phyloP scores from a whole-genome alignment of 2,329 filamentous ascomycete species.

The Bipolaris oryzae region DNA sequence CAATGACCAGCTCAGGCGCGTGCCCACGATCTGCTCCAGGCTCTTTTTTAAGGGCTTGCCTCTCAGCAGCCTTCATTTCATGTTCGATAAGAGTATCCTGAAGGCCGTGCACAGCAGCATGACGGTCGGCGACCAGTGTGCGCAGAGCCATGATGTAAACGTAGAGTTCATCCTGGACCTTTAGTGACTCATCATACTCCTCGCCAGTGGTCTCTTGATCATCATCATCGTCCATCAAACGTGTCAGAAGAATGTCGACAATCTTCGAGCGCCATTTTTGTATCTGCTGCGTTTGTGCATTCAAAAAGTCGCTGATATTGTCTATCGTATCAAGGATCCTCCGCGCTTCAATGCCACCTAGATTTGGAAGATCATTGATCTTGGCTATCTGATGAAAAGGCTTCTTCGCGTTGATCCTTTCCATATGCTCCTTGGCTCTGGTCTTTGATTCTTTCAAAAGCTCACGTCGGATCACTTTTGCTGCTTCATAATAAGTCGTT shows the following conservation, averaged over 20 bases:
- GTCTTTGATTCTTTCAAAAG: slow-evolving; percentile 66
- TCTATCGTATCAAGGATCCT: slow-evolving; percentile 70
- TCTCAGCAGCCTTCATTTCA: slow-evolving; percentile 69
- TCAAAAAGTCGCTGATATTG: slow-evolving; percentile 67
- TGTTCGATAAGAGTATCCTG: slow-evolving; percentile 75
- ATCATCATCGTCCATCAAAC: slow-evolving; percentile 81
- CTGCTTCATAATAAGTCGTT: slow-evolving; percentile 73
- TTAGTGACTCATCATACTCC: slow-evolving; percentile 86
- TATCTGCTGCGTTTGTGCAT: slow-evolving; percentile 73
- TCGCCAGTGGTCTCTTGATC: slow-evolving; percentile 80
- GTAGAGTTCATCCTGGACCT: slow-evolving; percentile 85
- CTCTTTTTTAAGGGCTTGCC: slow-evolving; percentile 65
- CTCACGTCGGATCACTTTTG: slow-evolving; percentile 78
- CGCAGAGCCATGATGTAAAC: slow-evolving; percentile 82
- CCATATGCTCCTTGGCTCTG: slow-evolving; percentile 70
- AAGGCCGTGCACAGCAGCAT: slow-evolving; percentile 76
- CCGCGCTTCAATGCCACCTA: slow-evolving; percentile 74
- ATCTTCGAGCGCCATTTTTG: slow-evolving; percentile 77
- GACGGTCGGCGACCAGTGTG: slow-evolving; percentile 77
- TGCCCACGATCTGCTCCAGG: slow-evolving; percentile 62
- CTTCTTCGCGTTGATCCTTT: slow-evolving; percentile 49
- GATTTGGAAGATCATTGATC: slow-evolving; percentile 62
- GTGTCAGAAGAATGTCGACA: slow-evolving; percentile 71
- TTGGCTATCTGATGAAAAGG: slow-evolving; percentile 31
- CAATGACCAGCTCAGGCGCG: slow-evolving; percentile 68